Evolutionary conservation across 192 early-diverging fungal species (phyloP).

Genomic region (Physocladia obscura): DNA sequence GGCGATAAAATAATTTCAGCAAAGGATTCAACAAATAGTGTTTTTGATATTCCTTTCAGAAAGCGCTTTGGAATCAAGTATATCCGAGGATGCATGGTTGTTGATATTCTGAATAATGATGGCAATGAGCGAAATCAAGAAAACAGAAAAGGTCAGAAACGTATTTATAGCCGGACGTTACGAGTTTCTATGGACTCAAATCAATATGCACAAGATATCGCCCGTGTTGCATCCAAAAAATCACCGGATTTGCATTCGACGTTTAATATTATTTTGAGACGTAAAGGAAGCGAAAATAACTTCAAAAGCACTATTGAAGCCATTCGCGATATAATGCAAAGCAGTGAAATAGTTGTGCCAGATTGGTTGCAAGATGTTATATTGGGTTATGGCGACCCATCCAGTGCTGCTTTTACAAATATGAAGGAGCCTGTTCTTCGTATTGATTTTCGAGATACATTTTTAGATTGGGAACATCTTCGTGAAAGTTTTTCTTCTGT

Average conservation of each 20-base stretch:
- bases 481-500: conserved; percentile 38
- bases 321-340: conserved; percentile 84
- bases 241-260: conserved; percentile 69
- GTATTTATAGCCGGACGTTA: conserved; percentile 54
- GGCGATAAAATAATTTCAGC: neutral
- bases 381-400: conserved; percentile 93
- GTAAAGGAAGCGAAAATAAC: conserved; percentile 88
- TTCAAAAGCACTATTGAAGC: conserved; percentile 90
- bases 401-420: conserved; percentile 69
- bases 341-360: conserved; percentile 74
- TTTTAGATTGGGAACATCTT: conserved; percentile 79
- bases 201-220: conserved; percentile 77
- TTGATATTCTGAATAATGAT: conserved; percentile 54
- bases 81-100: conserved; percentile 85
- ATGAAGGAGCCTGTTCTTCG: conserved; percentile 51
- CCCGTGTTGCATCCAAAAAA: conserved; percentile 42
- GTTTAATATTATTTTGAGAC: conserved; percentile 89
- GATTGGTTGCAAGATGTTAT: conserved; percentile 89
- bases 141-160: neutral
- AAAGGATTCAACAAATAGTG: neutral
- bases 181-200: conserved; percentile 82
- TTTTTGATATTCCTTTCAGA: conserved; percentile 42
- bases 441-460: conserved; percentile 88
- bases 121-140: conserved; percentile 52
- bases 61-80: conserved; percentile 71